Conservation (phyloP, 495 filamentous ascomycete genomes). For the Pseudotulostoma volvatum region DNA sequence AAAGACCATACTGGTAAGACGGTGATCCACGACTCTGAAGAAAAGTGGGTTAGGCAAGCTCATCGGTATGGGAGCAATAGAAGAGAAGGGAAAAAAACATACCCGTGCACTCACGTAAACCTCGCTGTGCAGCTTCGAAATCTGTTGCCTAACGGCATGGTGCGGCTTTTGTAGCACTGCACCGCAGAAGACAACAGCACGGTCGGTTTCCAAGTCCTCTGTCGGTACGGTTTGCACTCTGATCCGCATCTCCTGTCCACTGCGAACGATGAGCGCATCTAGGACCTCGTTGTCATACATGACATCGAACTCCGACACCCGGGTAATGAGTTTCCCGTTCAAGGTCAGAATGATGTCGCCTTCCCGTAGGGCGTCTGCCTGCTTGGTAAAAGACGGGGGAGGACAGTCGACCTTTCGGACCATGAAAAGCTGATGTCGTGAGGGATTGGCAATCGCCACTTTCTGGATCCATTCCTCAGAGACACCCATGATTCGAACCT, state of each 20-base stretch:
- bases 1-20: slow-evolving; percentile 80
- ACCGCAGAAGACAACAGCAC: slow-evolving; percentile 86
- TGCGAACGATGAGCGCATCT: slow-evolving; percentile 74
- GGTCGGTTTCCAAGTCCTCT: slow-evolving; percentile 79
- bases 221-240: slow-evolving; percentile 76
- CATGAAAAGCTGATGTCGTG: slow-evolving; percentile 95
- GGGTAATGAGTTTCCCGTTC: slow-evolving; percentile 82
- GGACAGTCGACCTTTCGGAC: slow-evolving; percentile 80
- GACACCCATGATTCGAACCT: slow-evolving; percentile 96
- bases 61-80: neutral
- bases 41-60: slow-evolving; percentile 8
- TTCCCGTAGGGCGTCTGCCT: slow-evolving; percentile 46
- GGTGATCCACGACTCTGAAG: slow-evolving; percentile 56
- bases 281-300: slow-evolving; percentile 86
- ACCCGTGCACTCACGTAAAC: slow-evolving; percentile 87
- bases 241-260: slow-evolving; percentile 60
- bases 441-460: slow-evolving; percentile 69
- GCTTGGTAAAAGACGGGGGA: slow-evolving; percentile 27
- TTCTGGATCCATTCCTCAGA: slow-evolving; percentile 87
- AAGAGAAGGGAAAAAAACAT: slow-evolving; percentile 8
- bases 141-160: slow-evolving; percentile 92
- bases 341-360: slow-evolving; percentile 86
- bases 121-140: slow-evolving; percentile 87
- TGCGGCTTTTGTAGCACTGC: slow-evolving; percentile 87
- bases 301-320: slow-evolving; percentile 79